phyloP scores from a whole-genome alignment of 495 filamentous ascomycete genomes.

The Hypoxylon rickii region DNA sequence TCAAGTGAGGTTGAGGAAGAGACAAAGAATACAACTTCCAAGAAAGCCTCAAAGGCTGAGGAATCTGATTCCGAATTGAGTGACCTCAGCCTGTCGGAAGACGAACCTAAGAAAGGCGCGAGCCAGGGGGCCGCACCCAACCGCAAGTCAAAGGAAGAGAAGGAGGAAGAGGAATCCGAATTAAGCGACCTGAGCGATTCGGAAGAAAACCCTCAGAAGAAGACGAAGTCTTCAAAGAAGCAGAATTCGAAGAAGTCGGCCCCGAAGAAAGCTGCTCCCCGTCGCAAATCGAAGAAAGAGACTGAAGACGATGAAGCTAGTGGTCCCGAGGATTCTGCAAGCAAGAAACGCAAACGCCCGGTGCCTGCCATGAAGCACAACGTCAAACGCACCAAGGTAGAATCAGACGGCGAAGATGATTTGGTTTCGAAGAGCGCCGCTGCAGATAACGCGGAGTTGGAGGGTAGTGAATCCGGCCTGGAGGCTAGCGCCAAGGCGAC shows the following conservation, averaged over 20 bases:
- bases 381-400: conserved; percentile 22
- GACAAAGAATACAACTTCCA: conserved; percentile 26
- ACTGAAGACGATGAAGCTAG: conserved; percentile 22
- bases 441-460: conserved; percentile 27
- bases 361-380: conserved; percentile 36
- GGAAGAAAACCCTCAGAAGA: conserved; percentile 41
- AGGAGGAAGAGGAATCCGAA: conserved; percentile 40
- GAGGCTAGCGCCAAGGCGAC: conserved; percentile 33
- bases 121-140: conserved; percentile 13
- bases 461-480: conserved; percentile 22
- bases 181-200: conserved; percentile 32
- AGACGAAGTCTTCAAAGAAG: conserved; percentile 41
- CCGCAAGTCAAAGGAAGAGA: conserved; percentile 37
- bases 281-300: conserved; percentile 31
- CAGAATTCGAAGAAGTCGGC: conserved; percentile 39
- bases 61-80: conserved; percentile 37
- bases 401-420: conserved; percentile 47
- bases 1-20: conserved; percentile 36
- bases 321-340: conserved; percentile 27
- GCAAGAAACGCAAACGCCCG: conserved; percentile 32
- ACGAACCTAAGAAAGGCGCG: conserved; percentile 27
- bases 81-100: conserved; percentile 31
- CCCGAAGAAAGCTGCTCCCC: conserved; percentile 30
- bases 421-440: conserved; percentile 32
- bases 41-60: conserved; percentile 26